Evolutionary conservation across 192 early-diverging fungal species (phyloP).

Genomic region (Spizellomyces punctatus): DNA sequence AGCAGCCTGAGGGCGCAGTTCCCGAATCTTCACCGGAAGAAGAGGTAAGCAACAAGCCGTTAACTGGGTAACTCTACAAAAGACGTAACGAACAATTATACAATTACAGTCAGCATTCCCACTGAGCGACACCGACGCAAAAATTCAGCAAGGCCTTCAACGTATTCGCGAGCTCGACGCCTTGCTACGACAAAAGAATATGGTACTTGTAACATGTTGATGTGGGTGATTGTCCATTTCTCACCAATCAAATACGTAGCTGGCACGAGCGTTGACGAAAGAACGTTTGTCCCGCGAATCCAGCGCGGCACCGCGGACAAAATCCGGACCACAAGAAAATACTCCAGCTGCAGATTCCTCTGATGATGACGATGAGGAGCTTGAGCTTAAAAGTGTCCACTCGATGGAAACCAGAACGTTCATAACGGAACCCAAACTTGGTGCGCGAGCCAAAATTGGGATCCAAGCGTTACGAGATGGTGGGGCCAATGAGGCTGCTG

Average conservation of each 20-base stretch:
- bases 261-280: conserved; percentile 27
- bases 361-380: conserved; percentile 18
- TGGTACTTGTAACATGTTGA: conserved; percentile 22
- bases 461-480: conserved; percentile 15
- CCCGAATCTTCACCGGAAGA: no score
- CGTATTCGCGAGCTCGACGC: conserved; percentile 46
- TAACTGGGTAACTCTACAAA: no score
- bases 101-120: no score
- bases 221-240: not conserved
- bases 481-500: conserved; percentile 2
- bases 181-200: conserved; percentile 40
- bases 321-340: not conserved
- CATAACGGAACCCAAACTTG: conserved; percentile 49
- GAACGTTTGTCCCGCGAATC: conserved; percentile 31
- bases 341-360: not conserved
- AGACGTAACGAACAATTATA: no score
- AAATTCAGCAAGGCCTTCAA: conserved; percentile 24
- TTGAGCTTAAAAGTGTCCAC: conserved; percentile 48
- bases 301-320: conserved; percentile 9
- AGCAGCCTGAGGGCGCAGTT: no score
- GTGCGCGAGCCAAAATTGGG: conserved; percentile 23
- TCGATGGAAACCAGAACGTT: conserved; percentile 48
- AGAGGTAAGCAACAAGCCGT: no score
- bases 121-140: no score
- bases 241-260: conserved; percentile 8